Evolutionary conservation across 2,329 filamentous ascomycete genomes (phyloP), one percentile per base, ranked within the genome.

Genomic region (Cytospora piceae): DNA sequence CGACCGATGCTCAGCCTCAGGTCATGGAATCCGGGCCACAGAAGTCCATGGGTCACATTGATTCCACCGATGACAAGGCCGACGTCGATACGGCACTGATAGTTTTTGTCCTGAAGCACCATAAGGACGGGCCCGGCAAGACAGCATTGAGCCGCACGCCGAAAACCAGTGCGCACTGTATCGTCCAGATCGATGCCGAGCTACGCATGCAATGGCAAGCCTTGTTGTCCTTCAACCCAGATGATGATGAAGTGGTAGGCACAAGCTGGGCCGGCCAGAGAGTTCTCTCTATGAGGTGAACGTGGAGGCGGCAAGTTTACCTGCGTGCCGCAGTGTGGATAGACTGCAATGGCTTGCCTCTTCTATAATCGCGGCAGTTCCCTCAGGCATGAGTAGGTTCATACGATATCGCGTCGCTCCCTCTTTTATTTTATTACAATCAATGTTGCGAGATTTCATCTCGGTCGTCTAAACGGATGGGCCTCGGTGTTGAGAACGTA

Each of bases 401-500:
- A 20, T 7, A 20, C 14, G 1, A 42, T 42, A 20, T 3, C 3
- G 39, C 39, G 17, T 46, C 6, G n/a, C 42, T n/a, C 17, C 22
- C 27, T 9, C 27, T 39, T 58, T 64, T 12, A 46, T 39, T 29
- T 17, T 42, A 24, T 31, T 46, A 8, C 27, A 54, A 46, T 29
- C 17, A 27, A 14, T 39, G 4, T 11, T 14, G 20, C 9, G 34
- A 17, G 20, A 37, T 8, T 49, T 56, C 53, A 62, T 24, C 51
- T 22, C 27, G 65, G 62, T 49, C 63, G 58, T 39, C 53, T 66
- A 37, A 74, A 53, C 12, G 75, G 75, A 59, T 77, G 75, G 31
- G 74, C 75, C 68, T 77, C 75, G 24, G 75, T 77, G 56, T 77
- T 77, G 59, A 82, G 72, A 55, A 88, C 84, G 75, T 80, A 87